Evolutionary conservation across 225 moss, liverwort and hornwort species (phyloP).

Genomic region (Marchantia polymorpha): DNA sequence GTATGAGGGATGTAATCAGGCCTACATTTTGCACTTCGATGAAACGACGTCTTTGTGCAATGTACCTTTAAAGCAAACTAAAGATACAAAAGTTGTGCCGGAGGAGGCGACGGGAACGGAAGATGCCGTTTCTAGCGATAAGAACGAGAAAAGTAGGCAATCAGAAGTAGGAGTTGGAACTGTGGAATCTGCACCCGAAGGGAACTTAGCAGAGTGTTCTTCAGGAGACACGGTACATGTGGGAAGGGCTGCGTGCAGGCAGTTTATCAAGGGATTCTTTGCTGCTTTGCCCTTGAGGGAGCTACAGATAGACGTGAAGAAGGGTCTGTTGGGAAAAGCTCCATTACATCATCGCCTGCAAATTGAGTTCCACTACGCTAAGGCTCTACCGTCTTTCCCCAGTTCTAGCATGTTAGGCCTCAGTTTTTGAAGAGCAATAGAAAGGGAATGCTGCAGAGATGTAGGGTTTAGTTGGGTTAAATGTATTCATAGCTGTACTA

Average conservation of each 20-base stretch:
- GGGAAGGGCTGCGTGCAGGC: slow-evolving; percentile 69
- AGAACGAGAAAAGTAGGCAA: slow-evolving; percentile 21
- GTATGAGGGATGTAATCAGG: slow-evolving; percentile 93
- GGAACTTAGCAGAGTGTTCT: slow-evolving; percentile 22
- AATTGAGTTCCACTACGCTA: slow-evolving; percentile 88
- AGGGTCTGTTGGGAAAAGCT: slow-evolving; percentile 47
- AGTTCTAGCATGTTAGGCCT: slow-evolving; percentile 25
- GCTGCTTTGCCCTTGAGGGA: slow-evolving; percentile 85
- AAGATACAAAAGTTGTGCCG: slow-evolving; percentile 39
- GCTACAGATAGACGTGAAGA: slow-evolving; percentile 83
- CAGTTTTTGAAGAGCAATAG: slow-evolving; percentile 11
- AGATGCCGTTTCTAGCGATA: slow-evolving; percentile 18
- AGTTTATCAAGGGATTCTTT: slow-evolving; percentile 91
- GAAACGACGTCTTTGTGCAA: slow-evolving; percentile 52
- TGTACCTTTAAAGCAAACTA: slow-evolving; percentile 33
- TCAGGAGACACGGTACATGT: slow-evolving; percentile 28
- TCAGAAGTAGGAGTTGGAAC: slow-evolving; percentile 22
- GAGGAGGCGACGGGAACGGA: slow-evolving; percentile 23
- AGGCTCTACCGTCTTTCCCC: slow-evolving; percentile 24
- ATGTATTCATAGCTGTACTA: slow-evolving; percentile 19
- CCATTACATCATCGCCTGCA: slow-evolving; percentile 82
- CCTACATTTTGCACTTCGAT: slow-evolving; percentile 92
- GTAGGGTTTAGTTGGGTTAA: neutral
- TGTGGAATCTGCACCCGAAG: slow-evolving; percentile 18
- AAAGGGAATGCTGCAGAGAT: neutral